A percentile compares a stretch with the other conserved stretches of the same genome.
These are phyloP conservation scores for Exophiala alcalophila DNA, from an alignment of 2,329 filamentous ascomycete genomes.

Conservation along the genomic window DNA sequence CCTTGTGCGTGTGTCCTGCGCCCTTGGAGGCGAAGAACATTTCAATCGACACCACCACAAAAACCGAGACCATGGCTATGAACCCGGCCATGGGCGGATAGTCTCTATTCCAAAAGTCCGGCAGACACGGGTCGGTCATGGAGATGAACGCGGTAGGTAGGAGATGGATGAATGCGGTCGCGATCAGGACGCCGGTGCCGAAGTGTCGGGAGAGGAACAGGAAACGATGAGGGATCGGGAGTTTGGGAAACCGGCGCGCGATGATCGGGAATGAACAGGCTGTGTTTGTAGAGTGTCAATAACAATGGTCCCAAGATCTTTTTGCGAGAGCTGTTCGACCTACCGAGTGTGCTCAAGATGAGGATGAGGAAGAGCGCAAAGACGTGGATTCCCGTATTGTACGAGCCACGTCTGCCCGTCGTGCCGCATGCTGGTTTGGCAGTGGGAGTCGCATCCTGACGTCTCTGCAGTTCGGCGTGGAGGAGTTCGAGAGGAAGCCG, in stretches of 20 bases:
- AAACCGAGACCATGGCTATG: conserved; percentile 46
- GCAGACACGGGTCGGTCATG: conserved; percentile 62
- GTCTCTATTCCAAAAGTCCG: conserved; percentile 45
- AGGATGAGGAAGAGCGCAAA: conserved; percentile 67
- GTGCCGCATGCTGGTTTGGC: conserved; percentile 53
- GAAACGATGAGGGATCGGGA: conserved; percentile 58
- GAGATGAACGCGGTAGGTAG: conserved; percentile 66
- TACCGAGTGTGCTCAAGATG: conserved; percentile 57
- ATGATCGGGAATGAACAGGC: conserved; percentile 66
- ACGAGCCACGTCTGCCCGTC: conserved; percentile 35
- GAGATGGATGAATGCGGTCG: conserved; percentile 79
- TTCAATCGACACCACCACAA: conserved; percentile 52
- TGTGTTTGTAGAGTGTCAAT: conserved; percentile 36
- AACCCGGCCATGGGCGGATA: conserved; percentile 50
- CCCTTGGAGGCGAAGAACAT: conserved; percentile 66
- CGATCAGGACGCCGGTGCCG: conserved; percentile 80
- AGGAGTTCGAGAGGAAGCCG: conserved; percentile 37
- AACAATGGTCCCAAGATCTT: background rate
- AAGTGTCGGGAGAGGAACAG: conserved; percentile 70
- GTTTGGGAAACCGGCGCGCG: conserved; percentile 57
- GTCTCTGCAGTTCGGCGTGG: conserved; percentile 49
- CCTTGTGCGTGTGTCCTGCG: conserved; percentile 57
- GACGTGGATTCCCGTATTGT: conserved; percentile 66
- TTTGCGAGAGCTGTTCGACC: conserved; percentile 24
- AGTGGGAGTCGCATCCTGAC: conserved; percentile 44